phyloP scores from a whole-genome alignment of 1,284 basidiomycete species.

The Puccinia horiana region DNA sequence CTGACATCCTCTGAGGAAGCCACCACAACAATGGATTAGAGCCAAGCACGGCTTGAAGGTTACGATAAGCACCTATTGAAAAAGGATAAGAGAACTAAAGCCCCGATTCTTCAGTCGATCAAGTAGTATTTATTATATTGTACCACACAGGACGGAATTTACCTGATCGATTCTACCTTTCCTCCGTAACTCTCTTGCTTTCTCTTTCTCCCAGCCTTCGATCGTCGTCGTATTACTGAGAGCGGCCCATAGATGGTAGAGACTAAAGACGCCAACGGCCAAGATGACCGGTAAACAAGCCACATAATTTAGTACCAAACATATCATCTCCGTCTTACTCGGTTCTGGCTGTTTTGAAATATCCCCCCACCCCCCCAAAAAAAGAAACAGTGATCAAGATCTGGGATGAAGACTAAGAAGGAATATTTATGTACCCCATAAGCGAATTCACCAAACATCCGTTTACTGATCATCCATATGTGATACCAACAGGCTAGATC shows the following conservation, averaged over 20 bases:
- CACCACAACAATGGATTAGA: constrained; percentile 53
- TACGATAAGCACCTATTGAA: constrained; percentile 53
- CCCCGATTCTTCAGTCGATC: constrained; percentile 1
- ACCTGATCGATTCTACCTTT: constrained; percentile 48
- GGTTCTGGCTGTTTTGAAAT: constrained; percentile 25
- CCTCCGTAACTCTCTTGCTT: constrained; percentile 31
- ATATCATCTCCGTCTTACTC: constrained; percentile 42
- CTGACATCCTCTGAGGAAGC: constrained; percentile 50
- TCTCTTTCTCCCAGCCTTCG: constrained; percentile 50
- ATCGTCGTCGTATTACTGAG: constrained; percentile 49
- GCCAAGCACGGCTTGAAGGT: constrained; percentile 54
- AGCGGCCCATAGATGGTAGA: constrained; percentile 46
- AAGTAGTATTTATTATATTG: too few relatives aligned
- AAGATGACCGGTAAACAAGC: constrained; percentile 47
- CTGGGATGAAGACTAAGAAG: not conserved
- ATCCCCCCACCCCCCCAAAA: not conserved
- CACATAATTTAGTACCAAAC: constrained; percentile 48
- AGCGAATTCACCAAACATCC: constrained; percentile 41
- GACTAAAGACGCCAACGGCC: constrained; percentile 47
- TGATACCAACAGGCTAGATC: constrained; percentile 49
- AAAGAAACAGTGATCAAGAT: not conserved
- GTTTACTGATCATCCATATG: constrained; percentile 50
- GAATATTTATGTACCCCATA: constrained; percentile 26
- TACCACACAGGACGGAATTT: not conserved
- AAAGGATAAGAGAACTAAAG: constrained; percentile 56